Evolutionary conservation across 2,329 filamentous ascomycete genomes (phyloP), one percentile per base, ranked within the genome.

Genomic region (Epichloe aotearoae): DNA sequence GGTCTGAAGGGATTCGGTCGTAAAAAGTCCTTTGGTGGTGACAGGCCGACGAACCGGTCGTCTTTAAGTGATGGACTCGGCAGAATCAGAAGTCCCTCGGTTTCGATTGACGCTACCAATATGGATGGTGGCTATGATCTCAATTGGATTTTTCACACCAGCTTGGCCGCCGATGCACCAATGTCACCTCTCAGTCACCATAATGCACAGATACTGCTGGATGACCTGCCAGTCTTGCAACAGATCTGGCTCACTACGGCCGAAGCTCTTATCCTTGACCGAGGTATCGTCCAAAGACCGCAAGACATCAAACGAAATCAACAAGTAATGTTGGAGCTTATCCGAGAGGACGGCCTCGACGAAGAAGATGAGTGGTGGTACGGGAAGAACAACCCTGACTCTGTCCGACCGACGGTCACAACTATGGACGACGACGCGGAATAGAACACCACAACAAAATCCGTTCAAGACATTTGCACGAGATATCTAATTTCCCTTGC

Each of bases 361-460:
- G 74, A 79, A 50, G 73, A 80, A 60, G 80, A 83, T 54, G 75
- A 82, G 56, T 83, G 80, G 77, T 74, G 74, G 68, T 81, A 81
- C 57, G 77, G 78, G 44, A 71, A 71, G 48, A 67, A 65, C 36
- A 70, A 72, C 2, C 71, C 75, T n/a, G 74, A 75, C 34, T 76
- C 75, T n/a, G 69, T 80, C 45, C 70, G 73, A 38, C 76, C 76
- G 38, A 71, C 74, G 12, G 59, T 70, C 1, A 72, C 73, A 53
- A 69, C 69, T 20, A 74, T 73, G 50, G 75, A 79, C 55, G 76
- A 79, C 52, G 77, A 79, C 55, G 64, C 67, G 36, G 66, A 69
- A 50, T 67, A 55, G 59, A 34, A 4, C n/a, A 17, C 43, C 10
- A 40, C 37, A 8, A 10, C 33, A n/a, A 6, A 12, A 14, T 44